Conservation (phyloP, 2,329 filamentous ascomycete species). For the Cordyceps tenuipes region DNA sequence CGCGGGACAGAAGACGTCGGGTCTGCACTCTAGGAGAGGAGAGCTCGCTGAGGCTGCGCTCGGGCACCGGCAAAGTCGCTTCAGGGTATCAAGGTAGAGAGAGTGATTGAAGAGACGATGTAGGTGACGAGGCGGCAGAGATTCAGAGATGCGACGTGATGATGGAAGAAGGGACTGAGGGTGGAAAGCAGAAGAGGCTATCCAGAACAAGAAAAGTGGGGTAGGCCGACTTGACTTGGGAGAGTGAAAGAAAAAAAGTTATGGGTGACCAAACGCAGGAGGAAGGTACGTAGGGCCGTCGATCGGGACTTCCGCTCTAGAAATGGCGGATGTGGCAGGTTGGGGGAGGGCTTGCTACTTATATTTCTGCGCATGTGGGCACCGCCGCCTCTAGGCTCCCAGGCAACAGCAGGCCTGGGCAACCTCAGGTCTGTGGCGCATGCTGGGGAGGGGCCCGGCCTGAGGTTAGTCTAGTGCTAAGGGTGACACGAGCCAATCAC, state of each 20-base stretch:
- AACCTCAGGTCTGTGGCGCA: conserved; percentile 34
- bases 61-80: conserved; percentile 8
- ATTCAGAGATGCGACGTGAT: not conserved
- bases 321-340: conserved; percentile 39
- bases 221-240: not conserved
- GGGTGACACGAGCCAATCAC: conserved; percentile 30
- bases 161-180: conserved; percentile 7
- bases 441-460: conserved; percentile 28
- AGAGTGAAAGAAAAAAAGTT: conserved; percentile 19
- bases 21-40: conserved; percentile 15
- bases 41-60: conserved; percentile 10
- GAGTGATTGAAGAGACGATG: conserved; percentile 10
- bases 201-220: conserved; percentile 21
- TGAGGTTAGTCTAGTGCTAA: conserved; percentile 31
- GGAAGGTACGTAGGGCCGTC: conserved; percentile 44
- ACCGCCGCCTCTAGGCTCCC: conserved; percentile 28
- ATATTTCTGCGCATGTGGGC: conserved; percentile 41
- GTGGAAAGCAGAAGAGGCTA: conserved; percentile 4
- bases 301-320: conserved; percentile 49
- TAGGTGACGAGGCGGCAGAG: conserved; percentile 2
- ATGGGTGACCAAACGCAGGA: conserved; percentile 36
- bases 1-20: conserved; percentile 18
- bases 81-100: conserved; percentile 8
- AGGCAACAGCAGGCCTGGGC: conserved; percentile 34
- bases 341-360: conserved; percentile 48